These are phyloP conservation scores for Myxozyma geophila DNA, from an alignment of 805 yeast species.

Conservation along the genomic window DNA sequence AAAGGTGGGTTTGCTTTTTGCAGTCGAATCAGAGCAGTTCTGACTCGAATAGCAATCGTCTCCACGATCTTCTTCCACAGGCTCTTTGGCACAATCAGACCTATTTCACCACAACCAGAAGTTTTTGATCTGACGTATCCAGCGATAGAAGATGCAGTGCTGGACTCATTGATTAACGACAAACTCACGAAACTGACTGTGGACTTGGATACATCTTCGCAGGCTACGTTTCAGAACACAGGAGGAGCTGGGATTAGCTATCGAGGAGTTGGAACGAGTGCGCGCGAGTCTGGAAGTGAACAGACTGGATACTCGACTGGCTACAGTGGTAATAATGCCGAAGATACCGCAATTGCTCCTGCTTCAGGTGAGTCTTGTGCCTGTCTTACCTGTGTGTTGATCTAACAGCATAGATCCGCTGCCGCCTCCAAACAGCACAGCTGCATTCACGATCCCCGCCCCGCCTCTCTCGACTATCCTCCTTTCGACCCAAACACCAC, in stretches of 20 bases:
- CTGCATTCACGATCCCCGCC: slow-evolving; percentile 11
- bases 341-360: not conserved
- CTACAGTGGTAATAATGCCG: not conserved
- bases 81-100: slow-evolving; percentile 65
- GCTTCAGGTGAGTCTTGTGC: not conserved
- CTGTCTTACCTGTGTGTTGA: not conserved
- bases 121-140: slow-evolving; percentile 66
- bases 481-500: slow-evolving; percentile 14
- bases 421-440: slow-evolving; percentile 26
- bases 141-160: slow-evolving; percentile 52
- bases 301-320: not conserved
- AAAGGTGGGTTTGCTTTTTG: slow-evolving; percentile 16
- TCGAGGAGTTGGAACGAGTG: slow-evolving; percentile 12
- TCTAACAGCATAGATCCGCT: not conserved
- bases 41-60: slow-evolving; percentile 52
- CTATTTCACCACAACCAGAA: slow-evolving; percentile 53
- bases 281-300: not conserved
- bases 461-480: slow-evolving; percentile 5
- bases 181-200: slow-evolving; percentile 44
- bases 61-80: slow-evolving; percentile 73
- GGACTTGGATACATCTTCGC: slow-evolving; percentile 33
- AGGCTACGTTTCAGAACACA: slow-evolving; percentile 14
- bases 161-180: slow-evolving; percentile 52
- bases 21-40: not conserved
- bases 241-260: not conserved